A percentile compares a stretch with the other conserved stretches of the same genome.
These are phyloP conservation scores for Begonia fuchsioides DNA, from an alignment of 306 rosid genomes.

Conservation along the genomic window DNA sequence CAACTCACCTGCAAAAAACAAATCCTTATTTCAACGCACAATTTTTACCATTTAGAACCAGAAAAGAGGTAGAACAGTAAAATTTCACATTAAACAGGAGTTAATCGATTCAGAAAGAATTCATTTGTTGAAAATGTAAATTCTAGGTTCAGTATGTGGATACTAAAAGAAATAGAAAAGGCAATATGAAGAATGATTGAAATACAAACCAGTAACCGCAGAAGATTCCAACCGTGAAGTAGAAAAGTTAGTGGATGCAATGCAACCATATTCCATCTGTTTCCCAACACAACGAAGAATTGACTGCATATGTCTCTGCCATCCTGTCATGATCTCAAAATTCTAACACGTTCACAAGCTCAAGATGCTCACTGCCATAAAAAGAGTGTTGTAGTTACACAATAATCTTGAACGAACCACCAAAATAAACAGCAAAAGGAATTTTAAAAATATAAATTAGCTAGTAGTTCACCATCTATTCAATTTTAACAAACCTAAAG, in stretches of 20 bases:
- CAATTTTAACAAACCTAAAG: too few species aligned
- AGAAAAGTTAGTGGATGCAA: slow-evolving; percentile 21
- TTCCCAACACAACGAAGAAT: slow-evolving; percentile 39
- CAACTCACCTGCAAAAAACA: slow-evolving; percentile 34
- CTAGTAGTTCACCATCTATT: too few species aligned
- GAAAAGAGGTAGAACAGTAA: background rate
- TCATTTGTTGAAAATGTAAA: too few species aligned
- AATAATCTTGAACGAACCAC: too few species aligned
- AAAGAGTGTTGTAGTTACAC: too few species aligned
- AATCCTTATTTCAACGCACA: background rate
- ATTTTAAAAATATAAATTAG: too few species aligned
- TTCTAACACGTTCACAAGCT: background rate
- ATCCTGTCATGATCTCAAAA: slow-evolving; percentile 48
- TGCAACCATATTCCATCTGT: slow-evolving; percentile 18
- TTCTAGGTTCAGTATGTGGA: too few species aligned
- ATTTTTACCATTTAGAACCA: background rate
- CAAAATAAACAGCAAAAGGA: too few species aligned
- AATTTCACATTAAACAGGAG: background rate
- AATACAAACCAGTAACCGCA: slow-evolving; percentile 30
- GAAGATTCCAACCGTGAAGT: slow-evolving; percentile 31
- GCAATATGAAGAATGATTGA: too few species aligned
- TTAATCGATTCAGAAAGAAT: too few species aligned
- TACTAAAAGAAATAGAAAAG: too few species aligned
- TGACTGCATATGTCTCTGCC: slow-evolving; percentile 57
- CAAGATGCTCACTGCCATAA: too few species aligned